phyloP scores from a whole-genome alignment of 2,329 filamentous ascomycete species.

The Aspergillus costaricaensis region DNA sequence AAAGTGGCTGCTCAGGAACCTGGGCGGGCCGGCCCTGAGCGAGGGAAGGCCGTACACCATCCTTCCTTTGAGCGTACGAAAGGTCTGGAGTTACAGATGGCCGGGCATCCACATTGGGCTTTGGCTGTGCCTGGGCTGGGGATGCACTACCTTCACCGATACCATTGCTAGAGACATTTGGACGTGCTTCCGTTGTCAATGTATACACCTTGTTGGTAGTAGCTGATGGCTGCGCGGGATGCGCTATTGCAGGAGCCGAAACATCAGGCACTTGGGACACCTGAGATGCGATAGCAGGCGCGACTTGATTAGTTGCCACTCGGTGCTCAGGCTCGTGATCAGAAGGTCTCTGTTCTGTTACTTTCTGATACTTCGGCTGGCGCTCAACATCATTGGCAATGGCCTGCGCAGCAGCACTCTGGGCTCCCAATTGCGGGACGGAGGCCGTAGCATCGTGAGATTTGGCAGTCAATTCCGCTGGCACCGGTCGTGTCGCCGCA shows the following conservation, averaged over 20 bases:
- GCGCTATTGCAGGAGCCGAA: slow-evolving; percentile 32
- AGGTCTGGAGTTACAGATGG: slow-evolving; percentile 22
- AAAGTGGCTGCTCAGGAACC: slow-evolving; percentile 42
- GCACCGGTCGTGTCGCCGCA: slow-evolving; percentile 29
- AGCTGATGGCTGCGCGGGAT: slow-evolving; percentile 56
- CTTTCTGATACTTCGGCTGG: slow-evolving; percentile 6
- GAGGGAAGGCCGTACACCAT: slow-evolving; percentile 32
- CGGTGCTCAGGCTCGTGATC: slow-evolving; percentile 15
- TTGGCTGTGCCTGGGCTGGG: slow-evolving; percentile 22
- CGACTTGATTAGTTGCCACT: slow-evolving; percentile 11
- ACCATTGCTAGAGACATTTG: slow-evolving; percentile 27
- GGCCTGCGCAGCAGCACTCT: slow-evolving; percentile 18
- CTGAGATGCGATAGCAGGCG: slow-evolving; percentile 14
- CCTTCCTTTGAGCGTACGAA: slow-evolving; percentile 27
- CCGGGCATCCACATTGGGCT: slow-evolving; percentile 16
- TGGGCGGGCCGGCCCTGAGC: slow-evolving; percentile 26
- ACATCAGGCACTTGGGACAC: slow-evolving; percentile 15
- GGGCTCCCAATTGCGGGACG: slow-evolving; percentile 20
- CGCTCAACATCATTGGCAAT: slow-evolving; percentile 9
- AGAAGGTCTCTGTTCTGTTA: slow-evolving; percentile 11
- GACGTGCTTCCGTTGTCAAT: slow-evolving; percentile 25
- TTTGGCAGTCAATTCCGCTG: slow-evolving; percentile 41
- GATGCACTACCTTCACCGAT: slow-evolving; percentile 23
- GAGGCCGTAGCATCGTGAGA: slow-evolving; percentile 28
- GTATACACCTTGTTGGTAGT: slow-evolving; percentile 19